Base-by-base conservation (phyloP, 2,329 filamentous ascomycete genomes). In the Xylaria hypoxylon region DNA sequence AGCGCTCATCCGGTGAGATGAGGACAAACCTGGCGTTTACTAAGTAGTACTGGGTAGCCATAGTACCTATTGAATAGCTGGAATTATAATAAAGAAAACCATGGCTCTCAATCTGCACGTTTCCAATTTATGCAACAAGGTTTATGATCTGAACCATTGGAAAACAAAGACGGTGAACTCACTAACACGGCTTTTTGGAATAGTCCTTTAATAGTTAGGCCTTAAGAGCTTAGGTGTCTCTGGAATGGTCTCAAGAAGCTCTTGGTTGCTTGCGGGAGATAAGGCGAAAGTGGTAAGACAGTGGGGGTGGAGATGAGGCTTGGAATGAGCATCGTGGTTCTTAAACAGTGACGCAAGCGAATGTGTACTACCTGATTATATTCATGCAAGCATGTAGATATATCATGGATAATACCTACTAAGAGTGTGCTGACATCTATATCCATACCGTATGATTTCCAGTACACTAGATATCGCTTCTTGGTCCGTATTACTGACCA, bases 281-380 rank as follows among this genome's bases (percentile, higher is more conserved):
- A 53, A 31, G 33, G 38, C n/a, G 33, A 35, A 52, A 35, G 28
- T 52, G 26, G 31, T 52, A 22, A 52, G 50, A 35, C 50, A 52
- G 26, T 2, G 50, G 28, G n/a, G 50, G 11, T 31, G 45, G 45
- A 48, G 22, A 31, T 24, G 3, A 4, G 19, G 10, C 51, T 22
- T 52, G 50, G 31, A 22, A 52, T 52, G 50, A 35, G n/a, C 28
- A 52, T 22, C n/a, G 31, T 52, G n/a, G 47, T 5, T 33, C 11
- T 26, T 48, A 22, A 6, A 26, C 15, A 5, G 48, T 19, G 50
- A 52, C 28, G 50, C 50, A 52, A 52, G 50, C 50, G 50, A 52
- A 31, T 33, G 6, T n/a, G n/a, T n/a, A n/a, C n/a, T n/a, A n/a
- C n/a, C n/a, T n/a, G n/a, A n/a, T n/a, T n/a, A n/a, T n/a, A n/a